Evolutionary conservation across 2,329 filamentous ascomycete genomes (phyloP), one percentile per base, ranked within the genome.

Genomic region (Cladophialophora psammophila): DNA sequence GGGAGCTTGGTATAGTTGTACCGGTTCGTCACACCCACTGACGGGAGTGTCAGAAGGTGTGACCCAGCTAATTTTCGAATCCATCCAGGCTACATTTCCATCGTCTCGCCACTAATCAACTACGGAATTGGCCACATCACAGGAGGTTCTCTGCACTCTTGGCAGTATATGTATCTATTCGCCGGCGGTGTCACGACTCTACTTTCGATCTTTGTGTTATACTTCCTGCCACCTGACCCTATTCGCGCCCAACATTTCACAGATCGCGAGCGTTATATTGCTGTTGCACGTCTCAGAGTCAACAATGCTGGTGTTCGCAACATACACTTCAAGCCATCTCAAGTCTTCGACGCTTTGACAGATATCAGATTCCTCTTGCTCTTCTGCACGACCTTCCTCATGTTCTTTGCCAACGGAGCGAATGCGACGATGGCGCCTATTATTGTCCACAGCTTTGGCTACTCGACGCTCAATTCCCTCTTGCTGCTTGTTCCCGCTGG

Each of bases 101-200:
- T 57, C 48, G 80, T 57, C 35, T 80, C 80, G 0, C 82, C 82
- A 8, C 86, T 82, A 0, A 77, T 91, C 56, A 90, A 90, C 77
- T 91, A 90, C 74, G 89, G 84, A 1, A 89, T 91, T 72, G 88
- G 86, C 0, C 88, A 90, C 75, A 86, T 91, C 58, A 78, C 74
- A 0, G 86, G 86, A 0, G 86, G 77, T 0, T 40, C 35, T 35
- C 77, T 91, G 40, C 83, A 80, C 38, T 79, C 84, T 1, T 93
- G 90, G 89, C 88, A 91, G 78, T 90, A 90, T 71, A 89, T 91
- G 67, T 91, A 91, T 74, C 79, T 91, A 15, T 78, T 91, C 13
- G 88, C 88, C 0, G 89, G 88, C 0, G 80, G 80, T 0, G 73
- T 91, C 57, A 91, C 89, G 0, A 85, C 90, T 40, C 54, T 89